A percentile compares a stretch with the other conserved stretches of the same genome.
phyloP scores from a whole-genome alignment of 176 grass and related monocot species.

The Poa pratensis region DNA sequence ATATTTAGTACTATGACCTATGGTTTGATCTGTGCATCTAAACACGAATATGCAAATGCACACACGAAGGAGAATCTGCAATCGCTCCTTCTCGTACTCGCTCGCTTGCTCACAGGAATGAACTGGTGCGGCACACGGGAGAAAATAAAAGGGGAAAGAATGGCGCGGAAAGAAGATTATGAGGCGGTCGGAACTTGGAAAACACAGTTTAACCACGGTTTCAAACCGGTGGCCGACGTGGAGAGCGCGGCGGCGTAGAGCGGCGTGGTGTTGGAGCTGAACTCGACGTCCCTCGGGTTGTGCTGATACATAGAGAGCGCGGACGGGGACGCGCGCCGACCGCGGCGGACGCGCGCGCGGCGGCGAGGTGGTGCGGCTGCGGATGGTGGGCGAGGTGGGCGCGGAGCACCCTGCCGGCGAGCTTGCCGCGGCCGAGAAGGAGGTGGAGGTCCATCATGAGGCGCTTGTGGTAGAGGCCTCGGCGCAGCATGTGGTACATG shows the following conservation, averaged over 20 bases:
- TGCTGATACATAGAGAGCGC: conserved; percentile 35
- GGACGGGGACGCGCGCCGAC: conserved; percentile 14
- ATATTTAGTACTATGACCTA: too few relatives aligned
- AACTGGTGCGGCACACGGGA: too few relatives aligned
- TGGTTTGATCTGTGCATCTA: too few relatives aligned
- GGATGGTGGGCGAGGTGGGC: conserved; percentile 50
- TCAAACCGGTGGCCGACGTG: too few relatives aligned
- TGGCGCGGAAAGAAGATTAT: too few relatives aligned
- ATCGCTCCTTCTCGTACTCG: too few relatives aligned
- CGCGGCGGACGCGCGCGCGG: neutral
- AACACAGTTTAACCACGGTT: too few relatives aligned
- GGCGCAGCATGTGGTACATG: conserved; percentile 80
- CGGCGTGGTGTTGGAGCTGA: conserved; percentile 90
- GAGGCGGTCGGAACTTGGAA: too few relatives aligned
- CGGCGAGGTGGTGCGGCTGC: neutral
- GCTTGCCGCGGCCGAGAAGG: conserved; percentile 74
- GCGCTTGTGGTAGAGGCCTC: conserved; percentile 69
- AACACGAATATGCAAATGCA: too few relatives aligned
- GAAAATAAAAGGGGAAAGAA: too few relatives aligned
- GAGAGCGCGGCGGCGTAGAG: neutral
- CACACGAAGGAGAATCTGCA: too few relatives aligned
- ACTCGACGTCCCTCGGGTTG: conserved; percentile 73
- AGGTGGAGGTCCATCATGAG: conserved; percentile 78
- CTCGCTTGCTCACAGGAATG: too few relatives aligned
- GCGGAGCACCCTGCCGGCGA: conserved; percentile 59